These are phyloP conservation scores for Picea abies DNA, from an alignment of 83 land plant species.

Conservation along the genomic window DNA sequence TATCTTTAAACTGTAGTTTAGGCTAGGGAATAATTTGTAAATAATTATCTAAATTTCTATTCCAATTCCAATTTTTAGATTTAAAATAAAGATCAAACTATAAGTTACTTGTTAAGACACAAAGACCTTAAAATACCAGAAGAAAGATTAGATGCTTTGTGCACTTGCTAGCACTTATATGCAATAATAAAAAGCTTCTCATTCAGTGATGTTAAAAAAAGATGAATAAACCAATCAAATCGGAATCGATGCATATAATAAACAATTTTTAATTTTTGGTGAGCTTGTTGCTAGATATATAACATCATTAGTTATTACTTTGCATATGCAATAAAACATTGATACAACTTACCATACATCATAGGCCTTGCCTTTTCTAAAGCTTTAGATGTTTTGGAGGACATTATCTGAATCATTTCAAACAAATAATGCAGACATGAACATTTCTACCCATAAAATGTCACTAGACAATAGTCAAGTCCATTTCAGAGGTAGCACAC, in stretches of 20 bases:
- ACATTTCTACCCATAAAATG: neutral
- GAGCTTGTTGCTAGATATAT: neutral
- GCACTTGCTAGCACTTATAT: slow-evolving; percentile 72
- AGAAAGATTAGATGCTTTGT: neutral
- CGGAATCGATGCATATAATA: neutral
- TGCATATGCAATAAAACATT: neutral
- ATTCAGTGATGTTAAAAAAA: slow-evolving; percentile 53
- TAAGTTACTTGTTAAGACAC: too few relatives aligned
- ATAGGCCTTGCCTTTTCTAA: slow-evolving; percentile 56
- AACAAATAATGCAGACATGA: neutral
- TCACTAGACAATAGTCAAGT: neutral
- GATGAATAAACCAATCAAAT: neutral
- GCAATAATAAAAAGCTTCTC: slow-evolving; percentile 58
- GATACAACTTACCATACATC: slow-evolving; percentile 53
- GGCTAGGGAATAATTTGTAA: too few relatives aligned
- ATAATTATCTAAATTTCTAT: too few relatives aligned
- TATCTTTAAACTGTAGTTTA: too few relatives aligned
- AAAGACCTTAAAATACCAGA: neutral
- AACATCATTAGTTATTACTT: neutral
- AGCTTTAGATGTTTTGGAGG: slow-evolving; percentile 69
- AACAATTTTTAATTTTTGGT: neutral
- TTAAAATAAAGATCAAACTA: too few relatives aligned
- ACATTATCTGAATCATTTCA: slow-evolving; percentile 44
- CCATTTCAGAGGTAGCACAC: neutral
- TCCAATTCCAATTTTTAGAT: too few relatives aligned